Base-by-base conservation (phyloP, 768 basidiomycete species). In the Hericium alpestre region DNA sequence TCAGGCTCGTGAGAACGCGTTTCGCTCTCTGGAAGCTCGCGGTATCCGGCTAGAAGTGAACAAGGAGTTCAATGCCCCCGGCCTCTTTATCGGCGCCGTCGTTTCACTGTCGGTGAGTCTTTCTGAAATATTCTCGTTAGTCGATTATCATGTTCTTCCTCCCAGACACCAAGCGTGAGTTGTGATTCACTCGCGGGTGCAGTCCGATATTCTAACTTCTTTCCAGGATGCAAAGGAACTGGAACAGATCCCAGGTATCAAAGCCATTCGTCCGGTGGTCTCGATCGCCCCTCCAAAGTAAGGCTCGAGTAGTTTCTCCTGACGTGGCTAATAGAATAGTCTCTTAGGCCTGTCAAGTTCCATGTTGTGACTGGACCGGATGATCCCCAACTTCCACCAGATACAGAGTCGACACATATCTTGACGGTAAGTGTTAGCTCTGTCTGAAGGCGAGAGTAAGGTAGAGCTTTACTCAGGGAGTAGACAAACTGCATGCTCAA, bases 401-500 rank as follows among this genome's bases (percentile, higher is more conserved):
- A 79, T 62, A 57, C 74, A 3, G 68, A 78, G 62, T 77, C 78
- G 0, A 77, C 82, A 0, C 82, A 84, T 61, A 66, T 80, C 50
- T 60, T 81, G 53, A 82, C 79, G 27, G 82, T 80, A 59, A 59
- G 71, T 65, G n/a, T 20, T 9, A 25, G 12, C 12, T 38, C 22
- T 43, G 58, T 25, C 4, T 25, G 6, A 20, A 32, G 53, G 27
- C 39, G 7, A 25, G 2, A 41, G 23, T 38, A 49, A 5, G 41
- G n/a, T n/a, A 15, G 20, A 51, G 25, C 12, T 51, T 52, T 38
- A 25, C 38, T 48, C 39, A 82, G 79, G 80, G 82, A 18, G 84
- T 86, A 1, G 80, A 86, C 62, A 79, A 77, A 58, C 73, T 85
- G 18, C 85, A 87, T 64, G 81, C 81, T 5, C 64, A 76, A 59